These are phyloP conservation scores for Scenedesmus sp. DNA, from an alignment of 163 green algal species.

Conservation along the genomic window DNA sequence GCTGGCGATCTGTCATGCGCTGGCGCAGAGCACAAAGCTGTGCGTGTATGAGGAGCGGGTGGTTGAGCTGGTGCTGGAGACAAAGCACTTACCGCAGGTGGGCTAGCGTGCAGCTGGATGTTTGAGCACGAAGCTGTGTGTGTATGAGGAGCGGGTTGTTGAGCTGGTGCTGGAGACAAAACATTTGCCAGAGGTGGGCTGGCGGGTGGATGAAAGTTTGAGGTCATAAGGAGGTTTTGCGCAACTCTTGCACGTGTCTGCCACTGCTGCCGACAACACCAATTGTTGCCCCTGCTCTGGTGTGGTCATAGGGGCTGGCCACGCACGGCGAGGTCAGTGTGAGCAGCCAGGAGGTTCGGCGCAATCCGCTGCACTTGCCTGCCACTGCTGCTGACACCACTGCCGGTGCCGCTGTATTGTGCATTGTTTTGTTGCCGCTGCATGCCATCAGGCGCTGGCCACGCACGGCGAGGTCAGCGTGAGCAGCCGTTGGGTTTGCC, in stretches of 20 bases:
- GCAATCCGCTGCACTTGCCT: background rate
- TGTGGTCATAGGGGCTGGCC: conserved; percentile 5
- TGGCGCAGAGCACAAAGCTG: conserved; percentile 81
- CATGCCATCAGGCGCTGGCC: conserved; percentile 19
- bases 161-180: conserved; percentile 45
- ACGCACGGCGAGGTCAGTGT: conserved; percentile 55
- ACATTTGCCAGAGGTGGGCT: background rate
- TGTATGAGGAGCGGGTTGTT: conserved; percentile 79
- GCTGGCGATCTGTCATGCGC: conserved; percentile 76
- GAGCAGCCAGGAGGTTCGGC: conserved; percentile 39
- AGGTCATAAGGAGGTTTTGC: too few species aligned
- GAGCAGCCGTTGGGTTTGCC: conserved; percentile 36
- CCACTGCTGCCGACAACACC: background rate
- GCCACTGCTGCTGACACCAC: background rate
- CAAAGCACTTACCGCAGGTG: conserved; percentile 51
- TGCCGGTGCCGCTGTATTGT: background rate
- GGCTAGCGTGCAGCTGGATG: conserved; percentile 45
- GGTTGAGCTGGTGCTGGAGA: conserved; percentile 57
- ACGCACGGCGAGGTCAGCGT: conserved; percentile 55
- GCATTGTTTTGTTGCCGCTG: background rate
- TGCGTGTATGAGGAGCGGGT: conserved; percentile 82
- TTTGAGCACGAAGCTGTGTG: conserved; percentile 49
- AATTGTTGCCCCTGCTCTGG: background rate
- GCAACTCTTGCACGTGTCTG: background rate
- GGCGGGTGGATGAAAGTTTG: background rate